Evolutionary conservation across 2,329 filamentous ascomycete species (phyloP), one percentile per base, ranked within the genome.

Genomic region (Knufia petricola): DNA sequence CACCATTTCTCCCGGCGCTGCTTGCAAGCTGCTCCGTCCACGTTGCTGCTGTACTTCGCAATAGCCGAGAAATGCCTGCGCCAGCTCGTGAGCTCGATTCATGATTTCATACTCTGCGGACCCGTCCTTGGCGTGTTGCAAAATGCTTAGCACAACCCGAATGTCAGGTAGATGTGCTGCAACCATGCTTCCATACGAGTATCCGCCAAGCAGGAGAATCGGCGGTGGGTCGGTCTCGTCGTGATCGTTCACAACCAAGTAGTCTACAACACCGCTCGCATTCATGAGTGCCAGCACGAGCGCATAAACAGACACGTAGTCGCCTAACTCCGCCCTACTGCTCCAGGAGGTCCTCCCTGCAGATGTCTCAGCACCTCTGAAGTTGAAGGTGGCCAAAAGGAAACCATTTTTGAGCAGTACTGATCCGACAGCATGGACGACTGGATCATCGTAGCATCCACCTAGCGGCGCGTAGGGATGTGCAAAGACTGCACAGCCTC

Each of bases 401-500:
- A 79, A 94, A 1, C 85, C 86, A 46, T 73, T 68, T 3, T 74
- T 69, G n/a, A 94, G 64, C 39, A 94, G 70, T 50, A 82, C 75
- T 1, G 71, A 69, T 0, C 77, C 79, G 2, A 85, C 67, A 7
- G 79, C 70, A n/a, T 78, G 73, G 1, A 96, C 83, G 0, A 95
- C 74, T 0, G 78, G 76, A 62, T 96, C 89, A 62, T 96, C 86
- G 61, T 81, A 92, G 64, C 73, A 81, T 3, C 90, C 92, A 3
- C 92, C 92, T 45, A 96, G 70, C 0, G 87, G 82, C 28, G 87
- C 87, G 62, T 96, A 96, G 0, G 92, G 90, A 64, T 96, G 92
- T 10, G 89, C 89, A 32, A 96, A 69, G 2, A 95, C 72, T 0
- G 81, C 80, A 36, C 55, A 58, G 2, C 73, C 78, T 52, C 66